A percentile compares a stretch with the other conserved stretches of the same genome.
Evolutionary conservation across 257 asterid species (phyloP).

Genomic region (Thymus quinquecostatus): DNA sequence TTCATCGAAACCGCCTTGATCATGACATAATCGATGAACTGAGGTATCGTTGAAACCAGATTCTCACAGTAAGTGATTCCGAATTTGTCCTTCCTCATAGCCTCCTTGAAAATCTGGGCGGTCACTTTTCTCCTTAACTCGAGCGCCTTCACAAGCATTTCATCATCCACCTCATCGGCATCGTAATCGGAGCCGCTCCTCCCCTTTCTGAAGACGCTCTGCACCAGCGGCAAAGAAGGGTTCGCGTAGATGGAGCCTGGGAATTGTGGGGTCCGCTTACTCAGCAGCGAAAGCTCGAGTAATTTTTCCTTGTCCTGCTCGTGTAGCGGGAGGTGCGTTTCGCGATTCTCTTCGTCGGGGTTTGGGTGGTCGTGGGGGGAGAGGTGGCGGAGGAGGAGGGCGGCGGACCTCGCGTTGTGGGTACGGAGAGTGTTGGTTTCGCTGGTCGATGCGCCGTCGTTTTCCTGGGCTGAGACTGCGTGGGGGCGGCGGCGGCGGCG

Average conservation of each 20-base stretch:
- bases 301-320: conserved; percentile 58
- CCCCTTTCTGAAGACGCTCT: conserved; percentile 41
- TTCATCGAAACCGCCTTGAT: conserved; percentile 87
- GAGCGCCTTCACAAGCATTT: conserved; percentile 82
- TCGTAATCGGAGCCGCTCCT: conserved; percentile 6
- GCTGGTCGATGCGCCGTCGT: conserved; percentile 31
- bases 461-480: conserved; percentile 43
- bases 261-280: conserved; percentile 68
- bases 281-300: conserved; percentile 56
- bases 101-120: conserved; percentile 66
- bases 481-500: conserved; percentile 37
- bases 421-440: conserved; percentile 48
- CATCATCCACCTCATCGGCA: conserved; percentile 60
- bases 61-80: conserved; percentile 76
- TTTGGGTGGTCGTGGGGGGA: conserved; percentile 38
- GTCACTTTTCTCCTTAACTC: conserved; percentile 88
- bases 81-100: conserved; percentile 75
- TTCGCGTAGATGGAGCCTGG: conserved; percentile 75
- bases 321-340: conserved; percentile 28
- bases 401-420: conserved; percentile 77
- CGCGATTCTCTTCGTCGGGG: conserved; percentile 40
- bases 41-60: conserved; percentile 51
- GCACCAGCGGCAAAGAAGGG: conserved; percentile 42
- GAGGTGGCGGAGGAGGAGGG: conserved; percentile 69
- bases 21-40: conserved; percentile 80